Evolutionary conservation across 495 filamentous ascomycete species (phyloP), one percentile per base, ranked within the genome.

Genomic region (Umbilicaria muhlenbergii): DNA sequence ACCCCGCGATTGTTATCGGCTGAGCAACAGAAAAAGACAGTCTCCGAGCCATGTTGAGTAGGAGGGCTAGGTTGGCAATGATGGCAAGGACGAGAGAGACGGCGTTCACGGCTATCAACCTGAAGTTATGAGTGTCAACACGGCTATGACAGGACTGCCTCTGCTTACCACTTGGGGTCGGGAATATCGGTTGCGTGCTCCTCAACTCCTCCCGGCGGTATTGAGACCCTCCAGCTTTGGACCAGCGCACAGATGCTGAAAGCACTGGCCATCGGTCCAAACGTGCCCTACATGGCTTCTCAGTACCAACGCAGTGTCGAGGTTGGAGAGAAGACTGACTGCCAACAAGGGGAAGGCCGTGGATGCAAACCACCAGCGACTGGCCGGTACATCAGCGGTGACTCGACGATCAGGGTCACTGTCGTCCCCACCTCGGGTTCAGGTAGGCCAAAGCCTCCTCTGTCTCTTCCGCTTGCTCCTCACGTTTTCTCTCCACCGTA

Each of bases 301-400:
- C 31, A 40, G 34, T 18, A 31, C 15, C 15, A 43, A 10, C 1
- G 0, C 16, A n/a, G 17, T 3, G 5, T 11, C 12, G 24, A 21
- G 11, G 24, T 19, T 33, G 36, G 16, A 36, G 12, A 34, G 12
- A n/a, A n/a, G 12, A 35, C 61, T 36, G 57, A 64, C 64, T 21
- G 86, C 83, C 24, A 86, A 66, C 51, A 92, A 70, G 24, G 86
- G 86, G 49, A 86, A 84, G 10, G 76, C 82, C 0, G 84, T 83
- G 16, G 78, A 81, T 8, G 83, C 81, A 50, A 89, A 80, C 86
- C 86, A 94, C 85, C 85, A 94, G 34, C 78, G 77, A 45, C 78
- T 74, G 11, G 2, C 17, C n/a, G 8, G 14, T 28, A 14, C n/a
- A 19, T 51, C 32, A 51, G 51, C 57, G 39, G 14, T 21, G 19